These are phyloP conservation scores for Calonectria pseudoreteaudii DNA, from an alignment of 2,329 filamentous ascomycete genomes.

Conservation along the genomic window DNA sequence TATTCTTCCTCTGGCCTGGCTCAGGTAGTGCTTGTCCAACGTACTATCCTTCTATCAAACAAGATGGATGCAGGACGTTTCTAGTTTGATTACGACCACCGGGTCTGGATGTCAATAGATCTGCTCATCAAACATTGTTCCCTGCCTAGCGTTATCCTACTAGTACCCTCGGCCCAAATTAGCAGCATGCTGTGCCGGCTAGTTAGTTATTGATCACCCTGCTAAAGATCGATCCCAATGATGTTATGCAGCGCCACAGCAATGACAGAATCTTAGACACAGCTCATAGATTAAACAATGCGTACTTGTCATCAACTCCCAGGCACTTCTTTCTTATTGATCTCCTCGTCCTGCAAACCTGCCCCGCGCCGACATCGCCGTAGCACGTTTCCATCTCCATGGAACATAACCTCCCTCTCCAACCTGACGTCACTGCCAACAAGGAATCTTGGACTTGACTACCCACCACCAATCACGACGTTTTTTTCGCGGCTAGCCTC, in stretches of 20 bases:
- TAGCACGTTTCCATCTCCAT: constrained; percentile 4
- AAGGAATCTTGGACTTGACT: neutral
- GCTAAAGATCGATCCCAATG: neutral
- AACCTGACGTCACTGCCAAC: constrained; percentile 22
- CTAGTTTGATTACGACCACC: neutral
- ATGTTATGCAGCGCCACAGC: neutral
- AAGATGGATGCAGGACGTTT: neutral
- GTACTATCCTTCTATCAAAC: neutral
- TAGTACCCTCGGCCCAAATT: neutral
- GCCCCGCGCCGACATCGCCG: neutral
- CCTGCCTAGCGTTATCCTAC: neutral
- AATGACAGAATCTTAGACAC: neutral
- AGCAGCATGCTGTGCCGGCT: neutral
- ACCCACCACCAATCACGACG: neutral
- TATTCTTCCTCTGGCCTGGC: neutral
- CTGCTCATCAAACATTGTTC: neutral
- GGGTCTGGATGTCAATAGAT: neutral
- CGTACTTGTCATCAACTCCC: neutral
- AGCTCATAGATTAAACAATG: neutral
- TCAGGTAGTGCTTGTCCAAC: neutral
- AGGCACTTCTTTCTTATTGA: neutral
- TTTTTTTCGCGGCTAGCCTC: neutral
- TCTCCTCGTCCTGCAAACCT: neutral
- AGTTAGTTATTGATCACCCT: neutral
- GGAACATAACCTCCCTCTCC: neutral